Percentiles rank a stretch among this genome's conserved stretches.
Conservation (phyloP, 192 early-diverging fungal species). For the Backusella tuberculispora region DNA sequence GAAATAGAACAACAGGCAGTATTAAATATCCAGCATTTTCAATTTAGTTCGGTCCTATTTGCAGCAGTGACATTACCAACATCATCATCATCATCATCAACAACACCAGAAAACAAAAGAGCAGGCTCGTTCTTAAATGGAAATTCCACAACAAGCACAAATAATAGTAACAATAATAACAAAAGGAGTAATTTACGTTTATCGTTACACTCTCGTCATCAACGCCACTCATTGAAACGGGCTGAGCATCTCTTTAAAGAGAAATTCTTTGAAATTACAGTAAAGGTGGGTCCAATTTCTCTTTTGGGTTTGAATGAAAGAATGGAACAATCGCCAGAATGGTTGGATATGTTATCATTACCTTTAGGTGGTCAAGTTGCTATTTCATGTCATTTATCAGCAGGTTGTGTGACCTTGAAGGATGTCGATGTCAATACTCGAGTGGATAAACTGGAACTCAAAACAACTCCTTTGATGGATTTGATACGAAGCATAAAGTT, state of each 20-base stretch:
- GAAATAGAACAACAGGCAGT: conserved; percentile 26
- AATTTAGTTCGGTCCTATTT: conserved; percentile 38
- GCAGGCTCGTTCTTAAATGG: too few relatives aligned
- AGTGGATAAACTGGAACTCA: conserved; percentile 22
- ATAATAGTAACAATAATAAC: too few relatives aligned
- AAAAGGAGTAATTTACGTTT: not conserved
- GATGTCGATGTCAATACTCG: conserved; percentile 32
- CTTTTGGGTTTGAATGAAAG: not conserved
- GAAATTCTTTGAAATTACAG: conserved; percentile 43
- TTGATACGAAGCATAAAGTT: not conserved
- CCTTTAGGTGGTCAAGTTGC: conserved; percentile 29
- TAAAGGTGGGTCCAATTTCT: conserved; percentile 31
- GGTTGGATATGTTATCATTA: conserved; percentile 15
- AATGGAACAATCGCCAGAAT: not conserved
- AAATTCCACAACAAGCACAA: not conserved
- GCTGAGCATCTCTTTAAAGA: conserved; percentile 46
- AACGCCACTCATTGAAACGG: conserved; percentile 45
- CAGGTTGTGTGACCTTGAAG: conserved; percentile 45
- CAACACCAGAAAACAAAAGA: not conserved
- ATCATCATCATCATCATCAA: too few relatives aligned
- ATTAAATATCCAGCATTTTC: conserved; percentile 26
- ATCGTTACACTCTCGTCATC: conserved; percentile 30
- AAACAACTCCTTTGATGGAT: conserved; percentile 28
- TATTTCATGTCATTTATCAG: conserved; percentile 44
- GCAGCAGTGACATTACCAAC: conserved; percentile 25